These are phyloP conservation scores for Lophiostoma macrostomum DNA, from an alignment of 495 filamentous ascomycete genomes.

Conservation along the genomic window DNA sequence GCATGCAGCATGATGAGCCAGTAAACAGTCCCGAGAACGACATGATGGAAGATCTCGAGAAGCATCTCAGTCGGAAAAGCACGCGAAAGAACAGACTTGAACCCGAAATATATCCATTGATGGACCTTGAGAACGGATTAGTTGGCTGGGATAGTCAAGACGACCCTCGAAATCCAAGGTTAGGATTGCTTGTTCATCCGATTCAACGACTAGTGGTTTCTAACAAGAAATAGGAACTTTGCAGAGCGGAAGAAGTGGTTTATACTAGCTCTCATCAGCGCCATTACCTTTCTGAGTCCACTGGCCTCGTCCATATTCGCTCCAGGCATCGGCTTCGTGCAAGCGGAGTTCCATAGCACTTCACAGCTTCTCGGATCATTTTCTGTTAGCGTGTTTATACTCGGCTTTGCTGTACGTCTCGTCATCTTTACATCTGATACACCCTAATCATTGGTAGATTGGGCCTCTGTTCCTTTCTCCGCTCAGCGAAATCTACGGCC, in stretches of 20 bases:
- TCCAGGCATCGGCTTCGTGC: conserved; percentile 24
- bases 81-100: conserved; percentile 14
- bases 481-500: conserved; percentile 71
- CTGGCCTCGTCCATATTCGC: conserved; percentile 32
- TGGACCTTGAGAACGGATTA: conserved; percentile 23
- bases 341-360: conserved; percentile 25
- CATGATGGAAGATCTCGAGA: conserved; percentile 16
- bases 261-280: conserved; percentile 42
- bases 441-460: conserved; percentile 10
- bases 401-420: conserved; percentile 56
- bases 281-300: conserved; percentile 38
- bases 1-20: no score
- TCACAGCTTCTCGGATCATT: conserved; percentile 50
- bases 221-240: conserved; percentile 43
- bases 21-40: conserved; percentile 3
- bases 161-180: conserved; percentile 30
- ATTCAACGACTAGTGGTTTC: neutral
- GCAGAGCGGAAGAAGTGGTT: conserved; percentile 44
- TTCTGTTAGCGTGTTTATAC: conserved; percentile 54
- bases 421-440: neutral
- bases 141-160: conserved; percentile 31
- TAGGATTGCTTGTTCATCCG: neutral
- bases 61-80: conserved; percentile 27
- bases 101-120: conserved; percentile 17
- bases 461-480: conserved; percentile 69